These are phyloP conservation scores for Apiospora phragmitis DNA, from an alignment of 2,329 filamentous ascomycete genomes.

Conservation along the genomic window DNA sequence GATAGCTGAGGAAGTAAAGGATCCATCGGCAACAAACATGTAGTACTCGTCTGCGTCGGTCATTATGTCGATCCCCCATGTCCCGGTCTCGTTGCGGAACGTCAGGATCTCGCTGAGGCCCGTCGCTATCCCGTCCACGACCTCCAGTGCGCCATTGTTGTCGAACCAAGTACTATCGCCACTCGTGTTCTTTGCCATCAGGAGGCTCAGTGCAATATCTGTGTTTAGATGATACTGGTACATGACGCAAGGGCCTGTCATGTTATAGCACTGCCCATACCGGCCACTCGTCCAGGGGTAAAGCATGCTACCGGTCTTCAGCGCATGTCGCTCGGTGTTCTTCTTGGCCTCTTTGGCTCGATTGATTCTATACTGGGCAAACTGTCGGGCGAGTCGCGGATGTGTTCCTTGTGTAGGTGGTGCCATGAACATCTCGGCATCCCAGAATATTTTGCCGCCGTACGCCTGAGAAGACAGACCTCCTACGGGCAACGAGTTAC, in stretches of 20 bases:
- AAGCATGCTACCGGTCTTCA: constrained; percentile 5
- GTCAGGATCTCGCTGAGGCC: neutral
- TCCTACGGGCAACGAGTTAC: neutral
- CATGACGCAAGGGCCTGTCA: constrained; percentile 4
- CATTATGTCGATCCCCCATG: constrained; percentile 10
- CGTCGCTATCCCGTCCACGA: neutral
- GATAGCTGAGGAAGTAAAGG: neutral
- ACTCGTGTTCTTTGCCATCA: constrained; percentile 8
- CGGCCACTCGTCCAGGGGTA: constrained; percentile 11
- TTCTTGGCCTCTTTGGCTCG: neutral
- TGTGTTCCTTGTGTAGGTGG: neutral
- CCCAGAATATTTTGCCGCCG: constrained; percentile 9
- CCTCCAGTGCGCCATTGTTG: neutral
- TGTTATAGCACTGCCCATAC: constrained; percentile 9
- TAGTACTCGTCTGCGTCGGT: constrained; percentile 12
- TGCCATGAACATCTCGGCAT: constrained; percentile 12
- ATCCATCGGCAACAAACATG: constrained; percentile 7
- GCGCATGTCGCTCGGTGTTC: constrained; percentile 4
- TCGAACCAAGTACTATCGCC: neutral
- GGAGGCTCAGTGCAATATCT: neutral
- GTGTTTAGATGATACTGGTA: constrained; percentile 8
- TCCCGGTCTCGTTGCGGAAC: neutral
- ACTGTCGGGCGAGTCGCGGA: constrained; percentile 6
- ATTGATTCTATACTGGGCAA: constrained; percentile 2
- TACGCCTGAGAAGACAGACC: constrained; percentile 1